Conservation (phyloP, 352 stramenopile genomes). For the Thalassiosira mediterranea region DNA sequence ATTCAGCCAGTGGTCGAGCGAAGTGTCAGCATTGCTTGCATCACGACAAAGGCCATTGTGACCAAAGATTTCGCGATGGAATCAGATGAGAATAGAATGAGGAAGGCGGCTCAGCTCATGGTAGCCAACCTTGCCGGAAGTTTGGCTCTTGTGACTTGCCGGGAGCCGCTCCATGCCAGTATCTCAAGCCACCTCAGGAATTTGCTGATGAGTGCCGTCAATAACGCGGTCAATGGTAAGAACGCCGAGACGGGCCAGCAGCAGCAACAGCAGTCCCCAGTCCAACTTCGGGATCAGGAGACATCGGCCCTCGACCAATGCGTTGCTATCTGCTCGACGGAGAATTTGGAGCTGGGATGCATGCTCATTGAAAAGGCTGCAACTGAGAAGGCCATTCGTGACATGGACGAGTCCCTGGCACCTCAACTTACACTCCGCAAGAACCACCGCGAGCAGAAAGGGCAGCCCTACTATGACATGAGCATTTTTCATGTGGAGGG, state of each 20-base stretch:
- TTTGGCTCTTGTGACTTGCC: conserved; percentile 96
- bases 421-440: conserved; percentile 89
- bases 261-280: neutral
- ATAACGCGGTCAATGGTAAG: conserved; percentile 31
- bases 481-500: conserved; percentile 82
- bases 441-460: conserved; percentile 88
- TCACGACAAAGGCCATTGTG: conserved; percentile 98
- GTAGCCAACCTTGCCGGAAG: conserved; percentile 97
- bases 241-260: conserved; percentile 15
- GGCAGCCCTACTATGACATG: conserved; percentile 87
- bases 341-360: conserved; percentile 98
- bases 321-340: conserved; percentile 95
- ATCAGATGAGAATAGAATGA: conserved; percentile 92
- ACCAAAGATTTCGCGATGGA: conserved; percentile 99
- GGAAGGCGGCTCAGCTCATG: conserved; percentile 97
- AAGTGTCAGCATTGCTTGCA: conserved; percentile 98
- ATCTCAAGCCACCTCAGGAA: conserved; percentile 96
- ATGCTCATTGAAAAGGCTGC: conserved; percentile 99
- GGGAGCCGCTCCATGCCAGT: conserved; percentile 95
- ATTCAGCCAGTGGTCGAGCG: conserved; percentile 98
- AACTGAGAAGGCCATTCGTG: conserved; percentile 97
- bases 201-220: conserved; percentile 85
- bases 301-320: conserved; percentile 95
- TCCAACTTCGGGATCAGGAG: conserved; percentile 80
- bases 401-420: conserved; percentile 95